phyloP scores from a whole-genome alignment of 805 yeast species.

The Zygotorulaspora florentina region DNA sequence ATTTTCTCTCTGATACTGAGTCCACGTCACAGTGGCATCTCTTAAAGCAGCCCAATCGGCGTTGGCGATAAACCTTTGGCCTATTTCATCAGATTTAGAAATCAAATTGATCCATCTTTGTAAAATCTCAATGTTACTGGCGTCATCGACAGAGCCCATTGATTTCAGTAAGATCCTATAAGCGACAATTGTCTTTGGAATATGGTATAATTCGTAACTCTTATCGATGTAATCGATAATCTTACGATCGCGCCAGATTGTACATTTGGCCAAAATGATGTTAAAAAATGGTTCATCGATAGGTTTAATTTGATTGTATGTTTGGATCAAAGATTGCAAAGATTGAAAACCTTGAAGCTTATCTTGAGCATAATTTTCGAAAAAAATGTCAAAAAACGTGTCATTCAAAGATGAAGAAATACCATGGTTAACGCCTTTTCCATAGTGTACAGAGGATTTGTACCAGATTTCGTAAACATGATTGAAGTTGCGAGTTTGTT shows the following conservation, averaged over 20 bases:
- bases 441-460: conserved; percentile 55
- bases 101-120: conserved; percentile 53
- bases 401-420: conserved; percentile 70
- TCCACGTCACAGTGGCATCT: conserved; percentile 58
- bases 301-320: conserved; percentile 52
- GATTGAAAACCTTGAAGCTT: conserved; percentile 51
- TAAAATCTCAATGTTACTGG: conserved; percentile 51
- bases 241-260: conserved; percentile 62
- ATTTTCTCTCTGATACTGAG: conserved; percentile 22
- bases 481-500: conserved; percentile 52
- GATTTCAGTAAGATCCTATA: conserved; percentile 70
- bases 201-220: conserved; percentile 53
- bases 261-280: conserved; percentile 62
- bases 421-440: conserved; percentile 56
- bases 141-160: conserved; percentile 55
- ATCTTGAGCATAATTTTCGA: conserved; percentile 48
- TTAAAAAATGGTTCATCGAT: conserved; percentile 81
- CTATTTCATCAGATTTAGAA: conserved; percentile 46
- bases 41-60: conserved; percentile 84
- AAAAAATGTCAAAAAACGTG: conserved; percentile 63
- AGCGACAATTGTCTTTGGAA: conserved; percentile 62
- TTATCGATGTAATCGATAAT: conserved; percentile 60
- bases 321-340: conserved; percentile 52
- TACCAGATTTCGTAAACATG: conserved; percentile 60
- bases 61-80: conserved; percentile 62